phyloP scores from a whole-genome alignment of 1,284 basidiomycete genomes.

The Ganoderma multipileum region DNA sequence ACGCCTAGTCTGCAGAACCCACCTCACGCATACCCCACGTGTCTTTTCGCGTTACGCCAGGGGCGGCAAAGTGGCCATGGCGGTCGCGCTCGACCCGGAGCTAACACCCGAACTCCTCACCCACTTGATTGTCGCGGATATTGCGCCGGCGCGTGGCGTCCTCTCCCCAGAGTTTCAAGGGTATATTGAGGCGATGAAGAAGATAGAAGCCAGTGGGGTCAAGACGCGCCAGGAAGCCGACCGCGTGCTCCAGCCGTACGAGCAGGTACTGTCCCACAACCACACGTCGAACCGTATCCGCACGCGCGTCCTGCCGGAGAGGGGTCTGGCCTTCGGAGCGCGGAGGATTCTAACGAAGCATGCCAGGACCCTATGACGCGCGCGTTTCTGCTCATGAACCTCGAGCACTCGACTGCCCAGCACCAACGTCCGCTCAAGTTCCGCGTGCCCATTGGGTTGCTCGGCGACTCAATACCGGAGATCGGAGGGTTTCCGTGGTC shows the following conservation, averaged over 20 bases:
- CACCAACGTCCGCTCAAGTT: constrained; percentile 58
- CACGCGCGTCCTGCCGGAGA: neutral
- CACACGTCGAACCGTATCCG: neutral
- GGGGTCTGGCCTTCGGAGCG: neutral
- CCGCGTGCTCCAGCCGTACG: constrained; percentile 65
- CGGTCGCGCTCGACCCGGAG: constrained; percentile 68
- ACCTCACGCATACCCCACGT: neutral
- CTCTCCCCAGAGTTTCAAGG: constrained; percentile 70
- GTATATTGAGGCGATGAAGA: constrained; percentile 77
- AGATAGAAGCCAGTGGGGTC: constrained; percentile 63
- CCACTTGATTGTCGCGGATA: constrained; percentile 82
- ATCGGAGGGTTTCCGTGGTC: constrained; percentile 81
- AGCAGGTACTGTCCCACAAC: constrained; percentile 51
- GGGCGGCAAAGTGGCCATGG: constrained; percentile 91
- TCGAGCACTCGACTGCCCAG: constrained; percentile 49
- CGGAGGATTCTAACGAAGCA: constrained; percentile 11
- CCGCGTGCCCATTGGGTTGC: constrained; percentile 73
- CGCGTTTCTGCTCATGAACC: constrained; percentile 86
- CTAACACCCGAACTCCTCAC: constrained; percentile 56
- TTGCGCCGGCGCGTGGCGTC: constrained; percentile 71
- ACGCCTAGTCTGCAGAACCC: neutral
- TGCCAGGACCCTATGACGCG: constrained; percentile 72
- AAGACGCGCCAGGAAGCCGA: constrained; percentile 71
- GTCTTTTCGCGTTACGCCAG: constrained; percentile 45
- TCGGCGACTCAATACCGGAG: constrained; percentile 65